Evolutionary conservation across 1,284 basidiomycete species (phyloP).

Genomic region (Rhizopogon hawkerae): DNA sequence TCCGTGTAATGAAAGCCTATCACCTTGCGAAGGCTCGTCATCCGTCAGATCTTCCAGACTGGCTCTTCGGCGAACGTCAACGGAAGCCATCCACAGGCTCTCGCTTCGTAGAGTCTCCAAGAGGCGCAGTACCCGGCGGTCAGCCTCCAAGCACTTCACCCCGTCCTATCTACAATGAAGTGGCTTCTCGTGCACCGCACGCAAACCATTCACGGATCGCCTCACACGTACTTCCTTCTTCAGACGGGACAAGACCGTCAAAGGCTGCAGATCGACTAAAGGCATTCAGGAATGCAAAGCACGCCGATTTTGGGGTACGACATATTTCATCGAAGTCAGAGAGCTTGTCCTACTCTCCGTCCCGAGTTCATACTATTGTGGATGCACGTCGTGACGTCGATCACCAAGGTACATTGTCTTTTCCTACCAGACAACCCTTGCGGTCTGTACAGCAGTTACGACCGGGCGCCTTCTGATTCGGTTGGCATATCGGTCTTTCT

Average conservation of each 20-base stretch:
- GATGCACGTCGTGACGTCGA: not conserved
- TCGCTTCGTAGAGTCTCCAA: slow-evolving; percentile 10
- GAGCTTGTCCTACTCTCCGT: not conserved
- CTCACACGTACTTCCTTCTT: slow-evolving; percentile 6
- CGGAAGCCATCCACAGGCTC: slow-evolving; percentile 27
- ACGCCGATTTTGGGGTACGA: slow-evolving; percentile 18
- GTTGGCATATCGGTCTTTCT: not conserved
- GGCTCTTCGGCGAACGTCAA: slow-evolving; percentile 57
- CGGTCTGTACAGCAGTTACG: not conserved
- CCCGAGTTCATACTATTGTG: not conserved
- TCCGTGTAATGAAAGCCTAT: slow-evolving; percentile 59
- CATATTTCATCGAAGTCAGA: slow-evolving; percentile 1
- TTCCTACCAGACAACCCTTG: not conserved
- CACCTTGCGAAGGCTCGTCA: slow-evolving; percentile 52
- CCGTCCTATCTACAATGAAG: slow-evolving; percentile 32
- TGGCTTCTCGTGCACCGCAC: slow-evolving; percentile 13
- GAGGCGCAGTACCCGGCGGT: slow-evolving; percentile 1
- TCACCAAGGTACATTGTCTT: not conserved
- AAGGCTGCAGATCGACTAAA: slow-evolving; percentile 43
- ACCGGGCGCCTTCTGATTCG: not conserved
- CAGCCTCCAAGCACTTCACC: slow-evolving; percentile 17
- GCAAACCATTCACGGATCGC: not conserved
- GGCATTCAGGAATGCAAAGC: slow-evolving; percentile 47
- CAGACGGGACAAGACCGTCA: slow-evolving; percentile 22
- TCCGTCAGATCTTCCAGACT: slow-evolving; percentile 53